Conservation (phyloP, 2,329 filamentous ascomycete species). For the Blastomyces percursus region DNA sequence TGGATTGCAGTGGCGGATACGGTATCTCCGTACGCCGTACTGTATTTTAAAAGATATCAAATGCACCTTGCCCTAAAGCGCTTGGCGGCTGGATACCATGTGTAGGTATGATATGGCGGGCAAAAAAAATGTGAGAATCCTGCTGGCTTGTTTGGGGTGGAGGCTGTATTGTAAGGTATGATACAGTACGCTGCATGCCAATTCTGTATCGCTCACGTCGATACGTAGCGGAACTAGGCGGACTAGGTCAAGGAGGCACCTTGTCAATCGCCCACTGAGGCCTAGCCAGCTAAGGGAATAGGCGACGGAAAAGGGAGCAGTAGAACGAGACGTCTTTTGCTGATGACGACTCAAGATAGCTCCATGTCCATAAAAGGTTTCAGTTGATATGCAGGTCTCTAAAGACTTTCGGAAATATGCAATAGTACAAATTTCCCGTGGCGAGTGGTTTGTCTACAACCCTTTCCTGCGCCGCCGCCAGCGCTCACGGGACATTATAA, state of each 20-base stretch:
- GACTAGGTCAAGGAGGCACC: neutral
- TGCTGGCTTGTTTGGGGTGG: neutral
- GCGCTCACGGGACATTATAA: neutral
- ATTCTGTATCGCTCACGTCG: slow-evolving; percentile 1
- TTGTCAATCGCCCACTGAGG: neutral
- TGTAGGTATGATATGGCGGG: neutral
- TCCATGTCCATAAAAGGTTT: slow-evolving; percentile 3
- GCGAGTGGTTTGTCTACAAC: neutral
- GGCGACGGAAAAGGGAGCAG: neutral
- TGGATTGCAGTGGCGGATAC: slow-evolving; percentile 4
- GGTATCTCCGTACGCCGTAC: neutral
- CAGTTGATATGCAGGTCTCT: slow-evolving; percentile 3
- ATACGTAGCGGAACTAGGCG: neutral
- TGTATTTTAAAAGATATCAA: neutral
- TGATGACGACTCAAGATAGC: neutral
- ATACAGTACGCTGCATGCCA: neutral
- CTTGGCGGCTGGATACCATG: neutral
- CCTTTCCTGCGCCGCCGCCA: neutral
- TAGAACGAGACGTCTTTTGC: neutral
- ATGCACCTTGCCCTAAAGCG: neutral
- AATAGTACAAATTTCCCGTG: neutral
- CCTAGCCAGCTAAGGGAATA: neutral
- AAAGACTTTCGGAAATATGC: neutral
- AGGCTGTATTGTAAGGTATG: slow-evolving; percentile 1
- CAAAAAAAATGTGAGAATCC: neutral